A percentile compares a stretch with the other conserved stretches of the same genome.
These are phyloP conservation scores for Curvularia eragrostidis DNA, from an alignment of 2,329 filamentous ascomycete genomes.

Conservation along the genomic window DNA sequence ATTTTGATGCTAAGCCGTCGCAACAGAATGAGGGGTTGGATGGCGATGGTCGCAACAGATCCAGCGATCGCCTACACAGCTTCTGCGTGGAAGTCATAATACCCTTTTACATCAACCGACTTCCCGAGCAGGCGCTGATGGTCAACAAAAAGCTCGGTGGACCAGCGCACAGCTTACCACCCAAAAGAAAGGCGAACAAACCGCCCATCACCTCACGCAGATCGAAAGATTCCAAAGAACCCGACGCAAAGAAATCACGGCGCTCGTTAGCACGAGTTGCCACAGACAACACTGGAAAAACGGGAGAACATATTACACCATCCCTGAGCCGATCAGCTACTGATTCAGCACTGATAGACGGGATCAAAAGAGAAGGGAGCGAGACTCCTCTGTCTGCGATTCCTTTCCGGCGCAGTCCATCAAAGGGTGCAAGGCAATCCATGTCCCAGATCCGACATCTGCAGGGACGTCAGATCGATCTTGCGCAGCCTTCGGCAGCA, in stretches of 20 bases:
- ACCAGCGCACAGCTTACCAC: conserved; percentile 66
- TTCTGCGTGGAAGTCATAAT: conserved; percentile 83
- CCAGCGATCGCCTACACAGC: conserved; percentile 70
- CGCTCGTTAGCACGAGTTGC: conserved; percentile 67
- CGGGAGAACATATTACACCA: conserved; percentile 62
- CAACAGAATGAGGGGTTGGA: conserved; percentile 34
- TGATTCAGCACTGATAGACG: conserved; percentile 63
- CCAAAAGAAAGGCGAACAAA: conserved; percentile 57
- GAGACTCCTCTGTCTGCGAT: conserved; percentile 63
- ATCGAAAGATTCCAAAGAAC: conserved; percentile 49
- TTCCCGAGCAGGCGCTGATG: conserved; percentile 73
- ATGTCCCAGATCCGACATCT: conserved; percentile 55
- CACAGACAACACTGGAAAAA: conserved; percentile 62
- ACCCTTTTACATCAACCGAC: conserved; percentile 79
- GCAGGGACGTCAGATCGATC: conserved; percentile 61
- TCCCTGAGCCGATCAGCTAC: conserved; percentile 73
- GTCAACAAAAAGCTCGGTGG: conserved; percentile 80
- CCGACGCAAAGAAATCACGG: conserved; percentile 52
- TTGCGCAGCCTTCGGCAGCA: conserved; percentile 60
- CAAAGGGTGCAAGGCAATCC: conserved; percentile 44
- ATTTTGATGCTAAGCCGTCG: conserved; percentile 40
- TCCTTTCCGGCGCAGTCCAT: conserved; percentile 57
- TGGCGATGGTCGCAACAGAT: conserved; percentile 28
- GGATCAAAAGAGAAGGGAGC: conserved; percentile 72
- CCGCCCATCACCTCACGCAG: conserved; percentile 44